Percentiles rank a stretch among this genome's conserved stretches.
Conservation (phyloP, 352 stramenopile genomes). For the Pythium periplocum region DNA sequence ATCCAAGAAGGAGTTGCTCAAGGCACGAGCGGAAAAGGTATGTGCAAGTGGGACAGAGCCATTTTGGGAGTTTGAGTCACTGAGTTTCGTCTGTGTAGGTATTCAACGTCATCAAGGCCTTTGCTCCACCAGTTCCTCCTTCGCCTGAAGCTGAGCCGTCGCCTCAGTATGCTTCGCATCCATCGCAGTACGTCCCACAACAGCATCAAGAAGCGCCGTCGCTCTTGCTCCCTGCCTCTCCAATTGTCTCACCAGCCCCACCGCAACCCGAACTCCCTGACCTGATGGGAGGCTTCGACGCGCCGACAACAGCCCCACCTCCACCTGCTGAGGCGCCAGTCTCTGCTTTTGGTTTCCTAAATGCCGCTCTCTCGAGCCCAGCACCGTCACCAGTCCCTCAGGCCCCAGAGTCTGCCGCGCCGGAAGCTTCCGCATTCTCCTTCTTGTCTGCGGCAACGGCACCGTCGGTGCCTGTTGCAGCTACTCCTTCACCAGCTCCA, state of each 20-base stretch:
- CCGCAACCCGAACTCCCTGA: constrained; percentile 16
- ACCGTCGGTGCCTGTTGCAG: constrained; percentile 8
- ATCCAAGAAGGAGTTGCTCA: constrained; percentile 72
- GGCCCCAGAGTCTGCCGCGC: constrained; percentile 14
- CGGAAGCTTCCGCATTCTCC: constrained; percentile 37
- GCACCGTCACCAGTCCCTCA: constrained; percentile 5
- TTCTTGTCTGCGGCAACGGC: constrained; percentile 30
- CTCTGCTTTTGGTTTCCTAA: constrained; percentile 38
- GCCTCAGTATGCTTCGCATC: not conserved
- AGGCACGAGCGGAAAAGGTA: constrained; percentile 74
- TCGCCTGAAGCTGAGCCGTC: constrained; percentile 5
- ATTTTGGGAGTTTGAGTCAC: not conserved
- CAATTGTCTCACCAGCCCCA: not conserved
- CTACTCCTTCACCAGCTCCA: constrained; percentile 10
- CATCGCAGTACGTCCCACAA: not conserved
- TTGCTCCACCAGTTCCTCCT: constrained; percentile 15
- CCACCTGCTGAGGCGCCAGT: too few species aligned
- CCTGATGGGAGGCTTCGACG: too few species aligned
- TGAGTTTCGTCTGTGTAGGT: constrained; percentile 8
- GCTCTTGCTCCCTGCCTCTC: constrained; percentile 2
- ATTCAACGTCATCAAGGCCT: constrained; percentile 25
- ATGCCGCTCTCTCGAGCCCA: constrained; percentile 6
- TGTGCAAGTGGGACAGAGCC: too few species aligned
- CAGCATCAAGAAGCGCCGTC: constrained; percentile 1
- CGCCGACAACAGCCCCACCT: too few species aligned